These are phyloP conservation scores for Fusarium sp. DNA, from an alignment of 2,329 filamentous ascomycete genomes.

Conservation along the genomic window DNA sequence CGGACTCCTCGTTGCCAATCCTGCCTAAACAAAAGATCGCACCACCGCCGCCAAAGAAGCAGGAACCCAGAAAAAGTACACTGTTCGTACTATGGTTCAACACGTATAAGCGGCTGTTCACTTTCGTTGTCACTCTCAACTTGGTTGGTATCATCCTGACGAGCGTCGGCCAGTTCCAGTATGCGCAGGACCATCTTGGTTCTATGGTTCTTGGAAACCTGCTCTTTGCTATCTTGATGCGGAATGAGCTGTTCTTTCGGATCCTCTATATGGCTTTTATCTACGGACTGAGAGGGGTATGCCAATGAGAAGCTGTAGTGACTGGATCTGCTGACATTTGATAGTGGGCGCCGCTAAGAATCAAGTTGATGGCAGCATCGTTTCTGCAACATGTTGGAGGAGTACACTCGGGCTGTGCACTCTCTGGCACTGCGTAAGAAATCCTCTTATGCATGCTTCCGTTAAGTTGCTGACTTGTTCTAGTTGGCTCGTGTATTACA, in stretches of 20 bases:
- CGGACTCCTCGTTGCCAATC: background rate
- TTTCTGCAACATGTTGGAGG: constrained; percentile 1
- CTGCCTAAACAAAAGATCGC: background rate
- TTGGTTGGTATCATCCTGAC: background rate
- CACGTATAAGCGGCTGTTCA: background rate
- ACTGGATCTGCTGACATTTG: background rate
- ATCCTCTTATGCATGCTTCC: fast-evolving
- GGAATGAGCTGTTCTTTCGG: background rate
- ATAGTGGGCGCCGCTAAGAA: background rate
- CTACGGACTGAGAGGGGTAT: background rate
- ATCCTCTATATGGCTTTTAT: background rate
- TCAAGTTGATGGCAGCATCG: background rate
- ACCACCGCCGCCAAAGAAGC: background rate
- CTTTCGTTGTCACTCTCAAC: background rate
- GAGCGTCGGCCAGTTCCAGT: background rate
- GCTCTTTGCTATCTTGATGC: background rate
- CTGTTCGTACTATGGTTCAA: background rate
- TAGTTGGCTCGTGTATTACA: background rate
- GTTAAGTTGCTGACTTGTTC: background rate
- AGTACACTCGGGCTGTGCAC: background rate
- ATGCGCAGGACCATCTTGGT: background rate
- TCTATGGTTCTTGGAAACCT: constrained; percentile 1
- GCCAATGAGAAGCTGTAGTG: no score
- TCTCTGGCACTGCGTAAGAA: background rate
- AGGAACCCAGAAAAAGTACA: background rate